Evolutionary conservation across 805 yeast genomes (phyloP).

Genomic region (Yamadazyma sp.): DNA sequence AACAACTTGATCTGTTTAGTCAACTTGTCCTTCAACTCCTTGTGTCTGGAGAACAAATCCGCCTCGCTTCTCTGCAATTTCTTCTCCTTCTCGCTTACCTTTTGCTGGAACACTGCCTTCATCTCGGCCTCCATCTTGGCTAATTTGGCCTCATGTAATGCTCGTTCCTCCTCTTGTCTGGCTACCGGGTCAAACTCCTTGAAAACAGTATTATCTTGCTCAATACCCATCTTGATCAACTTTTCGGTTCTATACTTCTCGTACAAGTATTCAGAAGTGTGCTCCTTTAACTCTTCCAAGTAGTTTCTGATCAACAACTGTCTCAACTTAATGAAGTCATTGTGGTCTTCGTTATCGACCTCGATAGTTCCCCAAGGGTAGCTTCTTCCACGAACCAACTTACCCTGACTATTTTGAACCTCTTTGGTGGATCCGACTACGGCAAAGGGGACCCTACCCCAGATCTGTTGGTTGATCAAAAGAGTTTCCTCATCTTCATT

Average conservation of each 20-base stretch:
- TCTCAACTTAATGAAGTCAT: slow-evolving; percentile 87
- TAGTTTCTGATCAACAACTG: slow-evolving; percentile 86
- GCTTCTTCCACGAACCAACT: slow-evolving; percentile 81
- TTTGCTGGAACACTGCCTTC: slow-evolving; percentile 94
- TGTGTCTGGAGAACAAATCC: slow-evolving; percentile 91
- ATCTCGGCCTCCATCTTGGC: slow-evolving; percentile 94
- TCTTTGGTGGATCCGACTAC: slow-evolving; percentile 85
- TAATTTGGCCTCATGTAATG: slow-evolving; percentile 88
- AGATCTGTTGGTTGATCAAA: slow-evolving; percentile 61
- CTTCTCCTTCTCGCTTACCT: slow-evolving; percentile 95
- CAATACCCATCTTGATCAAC: slow-evolving; percentile 76
- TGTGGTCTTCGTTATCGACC: slow-evolving; percentile 90
- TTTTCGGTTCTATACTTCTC: slow-evolving; percentile 89
- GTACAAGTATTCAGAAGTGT: slow-evolving; percentile 71
- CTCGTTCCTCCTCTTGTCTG: slow-evolving; percentile 91
- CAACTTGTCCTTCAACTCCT: slow-evolving; percentile 95
- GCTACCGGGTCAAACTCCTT: slow-evolving; percentile 90
- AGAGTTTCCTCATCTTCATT: slow-evolving; percentile 84
- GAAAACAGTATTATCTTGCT: slow-evolving; percentile 91
- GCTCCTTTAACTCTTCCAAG: slow-evolving; percentile 90
- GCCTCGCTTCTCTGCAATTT: slow-evolving; percentile 96
- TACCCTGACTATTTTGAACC: slow-evolving; percentile 70
- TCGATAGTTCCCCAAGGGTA: slow-evolving; percentile 98
- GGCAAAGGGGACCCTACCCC: slow-evolving; percentile 83
- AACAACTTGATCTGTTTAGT: slow-evolving; percentile 82